Evolutionary conservation across 2,329 filamentous ascomycete species (phyloP).

Genomic region (Mycosphaerella sp.): DNA sequence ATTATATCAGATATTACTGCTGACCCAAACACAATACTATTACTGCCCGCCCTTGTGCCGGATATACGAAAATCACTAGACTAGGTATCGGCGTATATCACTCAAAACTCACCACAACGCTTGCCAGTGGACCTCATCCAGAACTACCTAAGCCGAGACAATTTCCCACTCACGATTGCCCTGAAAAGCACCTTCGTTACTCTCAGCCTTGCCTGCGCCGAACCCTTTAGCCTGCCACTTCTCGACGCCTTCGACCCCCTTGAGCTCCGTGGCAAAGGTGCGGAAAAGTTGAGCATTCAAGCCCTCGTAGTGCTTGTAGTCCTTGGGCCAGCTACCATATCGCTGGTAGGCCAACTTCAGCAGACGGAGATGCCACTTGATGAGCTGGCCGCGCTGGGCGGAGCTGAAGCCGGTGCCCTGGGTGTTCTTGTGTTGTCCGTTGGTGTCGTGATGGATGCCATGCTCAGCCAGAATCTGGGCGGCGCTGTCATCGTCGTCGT

Average conservation of each 20-base stretch:
- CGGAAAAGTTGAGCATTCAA: constrained; percentile 43
- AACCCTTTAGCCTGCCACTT: constrained; percentile 45
- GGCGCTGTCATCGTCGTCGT: constrained; percentile 36
- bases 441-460: constrained; percentile 30
- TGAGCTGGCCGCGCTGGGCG: constrained; percentile 27
- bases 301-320: constrained; percentile 44
- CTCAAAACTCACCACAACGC: not conserved
- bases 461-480: constrained; percentile 35
- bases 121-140: not conserved
- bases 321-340: constrained; percentile 43
- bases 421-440: constrained; percentile 20
- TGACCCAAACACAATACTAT: no score
- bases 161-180: constrained; percentile 33
- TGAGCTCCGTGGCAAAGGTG: constrained; percentile 37
- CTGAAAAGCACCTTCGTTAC: constrained; percentile 34
- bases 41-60: no score
- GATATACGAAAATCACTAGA: no score
- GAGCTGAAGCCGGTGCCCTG: constrained; percentile 22
- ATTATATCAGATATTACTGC: no score
- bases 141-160: constrained; percentile 8
- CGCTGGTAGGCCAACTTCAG: constrained; percentile 40
- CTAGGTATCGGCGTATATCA: no score
- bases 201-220: constrained; percentile 44
- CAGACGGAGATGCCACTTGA: constrained; percentile 36
- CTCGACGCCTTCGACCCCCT: constrained; percentile 42